Conservation (phyloP, 805 yeast species). For the Sugiyamaella qingdaonensis region DNA sequence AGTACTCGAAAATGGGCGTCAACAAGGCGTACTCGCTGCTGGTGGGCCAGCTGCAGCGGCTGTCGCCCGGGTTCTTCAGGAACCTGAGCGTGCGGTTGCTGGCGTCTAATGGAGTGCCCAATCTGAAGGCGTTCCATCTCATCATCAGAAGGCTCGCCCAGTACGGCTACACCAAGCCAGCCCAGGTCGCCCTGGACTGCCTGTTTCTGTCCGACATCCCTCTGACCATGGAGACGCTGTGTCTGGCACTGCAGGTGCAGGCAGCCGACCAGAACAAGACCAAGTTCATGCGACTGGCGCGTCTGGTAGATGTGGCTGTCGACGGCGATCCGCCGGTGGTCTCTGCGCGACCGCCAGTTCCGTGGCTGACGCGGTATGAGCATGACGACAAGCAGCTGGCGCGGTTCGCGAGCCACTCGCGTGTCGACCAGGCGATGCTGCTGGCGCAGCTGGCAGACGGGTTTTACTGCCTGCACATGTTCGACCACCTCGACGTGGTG, state of each 20-base stretch:
- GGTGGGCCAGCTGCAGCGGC: conserved; percentile 7
- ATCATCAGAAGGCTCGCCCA: conserved; percentile 25
- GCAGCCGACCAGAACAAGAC: neutral
- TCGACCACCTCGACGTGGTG: conserved; percentile 13
- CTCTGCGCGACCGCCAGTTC: neutral
- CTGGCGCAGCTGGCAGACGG: conserved; percentile 16
- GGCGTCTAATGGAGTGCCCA: conserved; percentile 22
- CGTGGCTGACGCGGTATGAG: conserved; percentile 1
- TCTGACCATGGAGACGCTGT: conserved; percentile 15
- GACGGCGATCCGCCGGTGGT: neutral
- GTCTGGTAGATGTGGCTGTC: neutral
- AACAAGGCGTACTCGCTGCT: conserved; percentile 7
- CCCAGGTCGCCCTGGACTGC: conserved; percentile 27
- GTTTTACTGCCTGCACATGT: conserved; percentile 13
- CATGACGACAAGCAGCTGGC: neutral
- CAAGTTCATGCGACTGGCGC: neutral
- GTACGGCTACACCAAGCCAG: conserved; percentile 22
- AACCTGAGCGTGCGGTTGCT: conserved; percentile 23
- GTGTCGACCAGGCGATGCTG: neutral
- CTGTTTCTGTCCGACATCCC: conserved; percentile 22
- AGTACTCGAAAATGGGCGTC: neutral
- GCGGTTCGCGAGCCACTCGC: neutral
- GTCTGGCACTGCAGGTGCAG: conserved; percentile 7
- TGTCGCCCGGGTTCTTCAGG: conserved; percentile 12
- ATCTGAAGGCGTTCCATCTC: conserved; percentile 23